phyloP scores from a whole-genome alignment of 2,329 filamentous ascomycete species.

The Stachybotrys chartarum region DNA sequence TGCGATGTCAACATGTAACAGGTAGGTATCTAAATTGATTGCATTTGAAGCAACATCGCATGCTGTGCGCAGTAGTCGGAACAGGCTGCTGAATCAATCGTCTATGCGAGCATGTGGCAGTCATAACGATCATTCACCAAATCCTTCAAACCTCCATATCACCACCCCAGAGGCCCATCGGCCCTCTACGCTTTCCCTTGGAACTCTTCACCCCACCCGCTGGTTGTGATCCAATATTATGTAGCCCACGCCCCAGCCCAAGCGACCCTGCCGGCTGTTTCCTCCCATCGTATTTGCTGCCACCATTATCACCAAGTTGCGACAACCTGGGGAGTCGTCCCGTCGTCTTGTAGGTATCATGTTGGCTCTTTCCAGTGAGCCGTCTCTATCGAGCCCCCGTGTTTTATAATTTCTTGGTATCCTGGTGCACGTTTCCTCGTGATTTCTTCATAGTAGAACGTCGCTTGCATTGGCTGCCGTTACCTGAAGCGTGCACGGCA shows the following conservation, averaged over 20 bases:
- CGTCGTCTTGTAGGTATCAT: constrained; percentile 1
- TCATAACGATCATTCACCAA: background rate
- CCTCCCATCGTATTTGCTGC: background rate
- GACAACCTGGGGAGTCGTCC: background rate
- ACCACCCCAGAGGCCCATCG: background rate
- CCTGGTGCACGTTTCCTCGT: background rate
- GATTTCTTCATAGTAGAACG: background rate
- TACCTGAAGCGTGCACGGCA: constrained; percentile 84
- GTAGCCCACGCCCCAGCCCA: background rate
- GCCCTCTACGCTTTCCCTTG: background rate
- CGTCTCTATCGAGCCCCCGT: constrained; percentile 1
- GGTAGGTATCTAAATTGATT: background rate
- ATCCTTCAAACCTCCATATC: background rate
- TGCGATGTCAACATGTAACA: too few relatives aligned
- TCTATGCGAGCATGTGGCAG: background rate
- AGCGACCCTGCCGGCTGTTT: background rate
- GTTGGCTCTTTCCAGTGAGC: background rate
- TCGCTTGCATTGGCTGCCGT: constrained; percentile 5
- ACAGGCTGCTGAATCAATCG: background rate
- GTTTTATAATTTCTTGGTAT: background rate
- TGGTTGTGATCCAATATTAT: background rate
- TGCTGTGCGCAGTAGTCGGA: background rate
- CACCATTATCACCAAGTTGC: background rate
- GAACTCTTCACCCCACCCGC: background rate
- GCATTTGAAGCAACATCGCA: background rate